Evolutionary conservation across 1,284 basidiomycete species (phyloP).

Genomic region (Xerocomus nothofagi): DNA sequence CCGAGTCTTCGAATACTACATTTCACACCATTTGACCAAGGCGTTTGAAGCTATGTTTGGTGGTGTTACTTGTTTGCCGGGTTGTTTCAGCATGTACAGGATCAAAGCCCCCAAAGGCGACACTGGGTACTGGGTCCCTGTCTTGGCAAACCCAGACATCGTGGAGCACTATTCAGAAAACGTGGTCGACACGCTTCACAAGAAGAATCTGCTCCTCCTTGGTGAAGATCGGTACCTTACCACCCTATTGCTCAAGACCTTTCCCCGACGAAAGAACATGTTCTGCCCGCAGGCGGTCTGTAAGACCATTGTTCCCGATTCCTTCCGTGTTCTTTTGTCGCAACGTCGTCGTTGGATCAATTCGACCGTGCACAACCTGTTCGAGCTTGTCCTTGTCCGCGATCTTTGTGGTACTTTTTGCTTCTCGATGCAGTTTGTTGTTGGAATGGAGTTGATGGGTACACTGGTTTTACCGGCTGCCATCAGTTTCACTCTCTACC

Average conservation of each 20-base stretch:
- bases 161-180: slow-evolving; percentile 98
- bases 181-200: slow-evolving; percentile 96
- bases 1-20: slow-evolving; percentile 97
- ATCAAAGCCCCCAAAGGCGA: slow-evolving; percentile 97
- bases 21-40: slow-evolving; percentile 98
- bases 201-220: slow-evolving; percentile 96
- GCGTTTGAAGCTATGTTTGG: slow-evolving; percentile 99
- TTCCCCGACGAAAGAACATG: slow-evolving; percentile 98
- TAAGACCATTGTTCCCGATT: slow-evolving; percentile 97
- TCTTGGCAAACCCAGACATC: slow-evolving; percentile 96
- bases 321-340: slow-evolving; percentile 90
- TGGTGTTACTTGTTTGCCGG: slow-evolving; percentile 98
- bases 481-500: slow-evolving; percentile 93
- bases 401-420: slow-evolving; percentile 96
- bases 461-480: slow-evolving; percentile 97
- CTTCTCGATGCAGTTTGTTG: slow-evolving; percentile 97
- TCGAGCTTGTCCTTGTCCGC: slow-evolving; percentile 90
- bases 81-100: slow-evolving; percentile 99
- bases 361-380: slow-evolving; percentile 97
- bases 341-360: slow-evolving; percentile 99
- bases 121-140: slow-evolving; percentile 96
- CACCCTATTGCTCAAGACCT: slow-evolving; percentile 95
- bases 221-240: slow-evolving; percentile 99
- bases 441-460: slow-evolving; percentile 96
- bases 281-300: slow-evolving; percentile 99